Percentiles rank a stretch among this genome's conserved stretches.
Conservation (phyloP, 2,329 filamentous ascomycete genomes). For the Lasiodiplodia sp. region DNA sequence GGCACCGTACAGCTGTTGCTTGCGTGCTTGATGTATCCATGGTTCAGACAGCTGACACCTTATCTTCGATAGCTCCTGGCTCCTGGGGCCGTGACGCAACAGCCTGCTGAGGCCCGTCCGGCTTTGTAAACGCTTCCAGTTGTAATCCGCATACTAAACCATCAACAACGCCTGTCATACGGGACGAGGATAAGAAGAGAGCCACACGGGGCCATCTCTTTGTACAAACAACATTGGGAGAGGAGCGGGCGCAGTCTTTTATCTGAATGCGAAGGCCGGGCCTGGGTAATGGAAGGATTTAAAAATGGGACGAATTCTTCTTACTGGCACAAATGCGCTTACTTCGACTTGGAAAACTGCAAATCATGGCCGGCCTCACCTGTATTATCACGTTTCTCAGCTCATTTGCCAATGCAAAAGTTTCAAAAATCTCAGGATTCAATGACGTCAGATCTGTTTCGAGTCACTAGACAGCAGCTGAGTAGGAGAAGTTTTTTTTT, state of each 20-base stretch:
- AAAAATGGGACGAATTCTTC: slow-evolving; percentile 2
- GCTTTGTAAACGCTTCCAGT: slow-evolving; percentile 40
- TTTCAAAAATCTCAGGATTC: neutral
- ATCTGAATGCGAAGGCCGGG: neutral
- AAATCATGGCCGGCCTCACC: neutral
- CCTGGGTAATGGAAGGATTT: slow-evolving; percentile 10
- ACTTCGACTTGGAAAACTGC: slow-evolving; percentile 2
- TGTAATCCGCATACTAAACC: neutral
- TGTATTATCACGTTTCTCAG: slow-evolving; percentile 28
- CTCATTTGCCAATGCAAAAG: slow-evolving; percentile 15
- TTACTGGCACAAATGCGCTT: slow-evolving; percentile 1
- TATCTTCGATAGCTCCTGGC: slow-evolving; percentile 41
- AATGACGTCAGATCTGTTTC: slow-evolving; percentile 14
- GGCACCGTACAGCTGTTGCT: too few relatives aligned
- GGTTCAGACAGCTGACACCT: slow-evolving; percentile 15
- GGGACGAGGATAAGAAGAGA: neutral
- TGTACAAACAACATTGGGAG: slow-evolving; percentile 13
- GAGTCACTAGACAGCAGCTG: neutral
- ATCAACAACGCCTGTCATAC: neutral
- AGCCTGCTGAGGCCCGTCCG: slow-evolving; percentile 41
- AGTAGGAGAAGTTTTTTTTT: slow-evolving; percentile 16
- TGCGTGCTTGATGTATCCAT: neutral
- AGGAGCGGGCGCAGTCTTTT: neutral
- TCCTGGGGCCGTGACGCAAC: slow-evolving; percentile 38
- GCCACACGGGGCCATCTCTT: neutral